These are phyloP conservation scores for Microdochium bolleyi DNA, from an alignment of 2,329 filamentous ascomycete species.

Conservation along the genomic window DNA sequence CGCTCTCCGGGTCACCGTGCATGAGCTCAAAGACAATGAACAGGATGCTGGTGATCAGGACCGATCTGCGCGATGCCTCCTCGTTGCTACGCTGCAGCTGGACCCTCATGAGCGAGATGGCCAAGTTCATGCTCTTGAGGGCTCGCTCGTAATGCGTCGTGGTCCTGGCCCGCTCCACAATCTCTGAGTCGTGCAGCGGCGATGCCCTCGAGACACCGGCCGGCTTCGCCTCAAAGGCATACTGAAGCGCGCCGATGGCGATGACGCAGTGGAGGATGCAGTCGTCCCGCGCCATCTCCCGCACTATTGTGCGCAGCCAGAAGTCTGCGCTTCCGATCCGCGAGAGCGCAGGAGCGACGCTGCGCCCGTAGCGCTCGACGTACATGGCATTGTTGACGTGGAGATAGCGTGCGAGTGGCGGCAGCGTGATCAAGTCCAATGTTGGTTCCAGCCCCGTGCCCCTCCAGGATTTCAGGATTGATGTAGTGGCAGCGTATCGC, in stretches of 20 bases:
- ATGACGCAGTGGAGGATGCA: constrained; percentile 9
- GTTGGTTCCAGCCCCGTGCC: neutral
- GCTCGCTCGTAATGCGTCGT: constrained; percentile 7
- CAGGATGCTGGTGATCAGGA: constrained; percentile 9
- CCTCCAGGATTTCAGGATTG: neutral
- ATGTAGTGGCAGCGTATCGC: neutral
- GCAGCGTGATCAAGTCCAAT: neutral
- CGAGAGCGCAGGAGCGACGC: constrained; percentile 7
- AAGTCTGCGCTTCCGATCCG: constrained; percentile 8
- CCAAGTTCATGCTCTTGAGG: constrained; percentile 5
- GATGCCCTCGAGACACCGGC: neutral
- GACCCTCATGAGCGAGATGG: constrained; percentile 7
- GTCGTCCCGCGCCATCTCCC: constrained; percentile 9
- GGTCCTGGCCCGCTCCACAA: neutral
- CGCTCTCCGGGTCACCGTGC: constrained; percentile 7
- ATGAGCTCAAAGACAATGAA: constrained; percentile 10
- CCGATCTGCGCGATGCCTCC: constrained; percentile 3
- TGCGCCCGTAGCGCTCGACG: constrained; percentile 8
- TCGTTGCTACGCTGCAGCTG: constrained; percentile 4
- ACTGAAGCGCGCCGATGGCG: constrained; percentile 8
- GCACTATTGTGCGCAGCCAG: constrained; percentile 8
- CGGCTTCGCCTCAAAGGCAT: constrained; percentile 5
- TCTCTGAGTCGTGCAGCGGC: constrained; percentile 5
- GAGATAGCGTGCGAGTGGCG: constrained; percentile 2
- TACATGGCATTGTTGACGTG: constrained; percentile 6